Conservation (phyloP, 176 grass and related monocot species). For the Eragrostis curvula region DNA sequence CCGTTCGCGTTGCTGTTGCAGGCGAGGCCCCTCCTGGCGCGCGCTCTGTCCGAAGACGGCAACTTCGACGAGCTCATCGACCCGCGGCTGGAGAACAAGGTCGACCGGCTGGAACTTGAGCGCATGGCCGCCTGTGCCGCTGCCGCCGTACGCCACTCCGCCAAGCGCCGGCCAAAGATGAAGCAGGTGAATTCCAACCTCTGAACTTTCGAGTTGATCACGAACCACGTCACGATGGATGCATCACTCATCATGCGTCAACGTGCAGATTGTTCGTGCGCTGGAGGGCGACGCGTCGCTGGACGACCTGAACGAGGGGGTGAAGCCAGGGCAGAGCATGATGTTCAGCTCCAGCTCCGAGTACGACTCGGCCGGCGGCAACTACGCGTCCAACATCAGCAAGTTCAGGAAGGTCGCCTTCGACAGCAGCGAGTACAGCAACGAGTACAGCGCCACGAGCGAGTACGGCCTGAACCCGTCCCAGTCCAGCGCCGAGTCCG, state of each 20-base stretch:
- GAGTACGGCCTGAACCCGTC: constrained; percentile 63
- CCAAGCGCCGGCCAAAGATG: constrained; percentile 89
- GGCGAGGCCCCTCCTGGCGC: constrained; percentile 73
- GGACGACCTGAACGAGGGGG: constrained; percentile 89
- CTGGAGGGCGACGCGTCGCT: constrained; percentile 87
- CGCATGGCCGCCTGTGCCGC: constrained; percentile 81
- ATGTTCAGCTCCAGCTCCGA: constrained; percentile 72
- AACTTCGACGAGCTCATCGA: constrained; percentile 70
- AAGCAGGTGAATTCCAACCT: constrained; percentile 57
- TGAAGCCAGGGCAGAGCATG: constrained; percentile 81
- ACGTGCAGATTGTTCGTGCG: constrained; percentile 70
- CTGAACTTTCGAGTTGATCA: neutral
- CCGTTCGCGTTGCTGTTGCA: constrained; percentile 22
- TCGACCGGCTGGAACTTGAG: constrained; percentile 65
- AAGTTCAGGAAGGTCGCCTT: constrained; percentile 71
- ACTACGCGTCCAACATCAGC: constrained; percentile 68
- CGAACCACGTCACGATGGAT: neutral
- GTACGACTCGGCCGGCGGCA: constrained; percentile 55
- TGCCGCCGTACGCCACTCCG: constrained; percentile 85
- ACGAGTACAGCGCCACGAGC: constrained; percentile 66
- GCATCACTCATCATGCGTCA: neutral
- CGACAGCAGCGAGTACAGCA: constrained; percentile 71
- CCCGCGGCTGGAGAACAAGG: constrained; percentile 64
- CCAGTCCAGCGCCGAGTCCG: constrained; percentile 55
- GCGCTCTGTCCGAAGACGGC: constrained; percentile 46